Base-by-base conservation (phyloP, 352 stramenopile species). In the Halophytophthora polymorphica region DNA sequence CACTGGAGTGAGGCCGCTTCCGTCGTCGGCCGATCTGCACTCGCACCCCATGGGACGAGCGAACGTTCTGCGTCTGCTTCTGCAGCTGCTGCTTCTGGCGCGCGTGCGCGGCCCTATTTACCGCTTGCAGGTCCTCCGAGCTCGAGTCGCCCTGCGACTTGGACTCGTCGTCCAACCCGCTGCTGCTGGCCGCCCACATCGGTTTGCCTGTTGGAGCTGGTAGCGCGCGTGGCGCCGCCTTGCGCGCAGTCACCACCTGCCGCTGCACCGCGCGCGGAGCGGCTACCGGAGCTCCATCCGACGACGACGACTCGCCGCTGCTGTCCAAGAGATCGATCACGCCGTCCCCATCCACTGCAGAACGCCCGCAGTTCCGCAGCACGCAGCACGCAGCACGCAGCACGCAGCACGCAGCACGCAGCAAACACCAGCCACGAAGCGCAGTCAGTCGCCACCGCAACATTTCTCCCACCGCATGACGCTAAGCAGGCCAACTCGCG, bases 1-100 rank as follows among this genome's bases (percentile, higher is more conserved):
- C 43, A 22, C 46, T 62, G 33, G 45, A 37, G 18, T 18, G 21
- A 1, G 43, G 15, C 10, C 50, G 41, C 28, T 66, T 69, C 33
- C 50, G 52, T 3, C 48, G 34, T 15, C 41, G 46, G 17, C 17
- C 31, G 6, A 39, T 57, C n/a, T 23, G 5, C 18, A 46, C 11
- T 6, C 18, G 50, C 10, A 54, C 8, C 6, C 12, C 49, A 19
- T 14, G 29, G n/a, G 52, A 49, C 13, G 29, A 38, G n/a, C 43
- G 53, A 18, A 41, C 33, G 28, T 49, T 37, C 5, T 17, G 46
- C 6, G 37, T 52, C 13, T 47, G 34, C n/a, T 12, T 8, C 3
- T 41, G 22, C 25, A 19, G 43, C 22, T 38, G 43, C 7, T 57
- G 13, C 53, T 64, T 36, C 37, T 57, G 18, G 18, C 40, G 34